A percentile compares a stretch with the other conserved stretches of the same genome.
These are phyloP conservation scores for Rhizophagus sp. DNA, from an alignment of 192 early-diverging fungal species.

Conservation along the genomic window DNA sequence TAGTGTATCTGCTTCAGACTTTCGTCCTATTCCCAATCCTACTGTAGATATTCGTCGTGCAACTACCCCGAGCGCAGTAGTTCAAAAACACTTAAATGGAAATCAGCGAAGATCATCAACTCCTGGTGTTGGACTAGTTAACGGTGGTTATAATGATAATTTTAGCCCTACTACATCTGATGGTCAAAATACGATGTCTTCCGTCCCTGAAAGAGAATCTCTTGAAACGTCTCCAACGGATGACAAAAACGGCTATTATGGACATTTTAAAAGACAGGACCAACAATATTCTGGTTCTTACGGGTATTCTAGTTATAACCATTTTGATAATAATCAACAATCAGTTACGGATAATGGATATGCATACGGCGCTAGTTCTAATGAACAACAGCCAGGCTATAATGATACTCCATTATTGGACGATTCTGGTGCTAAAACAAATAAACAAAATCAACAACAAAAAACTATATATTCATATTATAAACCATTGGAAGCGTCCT, in stretches of 20 bases:
- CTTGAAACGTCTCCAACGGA: neutral
- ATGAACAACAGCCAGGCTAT: neutral
- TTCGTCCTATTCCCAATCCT: slow-evolving; percentile 12
- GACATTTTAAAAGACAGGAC: neutral
- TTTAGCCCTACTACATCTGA: slow-evolving; percentile 26
- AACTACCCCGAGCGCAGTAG: slow-evolving; percentile 29
- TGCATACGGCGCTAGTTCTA: neutral
- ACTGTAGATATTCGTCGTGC: slow-evolving; percentile 26
- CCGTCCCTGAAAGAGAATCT: slow-evolving; percentile 24
- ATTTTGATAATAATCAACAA: slow-evolving; percentile 19
- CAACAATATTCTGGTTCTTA: neutral
- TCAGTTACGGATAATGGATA: slow-evolving; percentile 14
- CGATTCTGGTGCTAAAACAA: neutral
- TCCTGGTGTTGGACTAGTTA: slow-evolving; percentile 6
- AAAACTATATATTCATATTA: neutral
- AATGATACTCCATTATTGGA: neutral
- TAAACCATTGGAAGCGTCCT: neutral
- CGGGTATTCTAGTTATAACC: slow-evolving; percentile 10
- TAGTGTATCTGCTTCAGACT: slow-evolving; percentile 34
- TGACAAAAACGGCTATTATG: neutral
- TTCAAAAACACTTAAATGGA: slow-evolving; percentile 16
- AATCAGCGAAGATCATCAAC: slow-evolving; percentile 26
- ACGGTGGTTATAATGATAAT: slow-evolving; percentile 8
- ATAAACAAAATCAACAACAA: slow-evolving; percentile 23
- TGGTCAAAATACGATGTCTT: slow-evolving; percentile 9